phyloP scores from a whole-genome alignment of 371 early-diverging fungal species.

The Batkoa obscura region DNA sequence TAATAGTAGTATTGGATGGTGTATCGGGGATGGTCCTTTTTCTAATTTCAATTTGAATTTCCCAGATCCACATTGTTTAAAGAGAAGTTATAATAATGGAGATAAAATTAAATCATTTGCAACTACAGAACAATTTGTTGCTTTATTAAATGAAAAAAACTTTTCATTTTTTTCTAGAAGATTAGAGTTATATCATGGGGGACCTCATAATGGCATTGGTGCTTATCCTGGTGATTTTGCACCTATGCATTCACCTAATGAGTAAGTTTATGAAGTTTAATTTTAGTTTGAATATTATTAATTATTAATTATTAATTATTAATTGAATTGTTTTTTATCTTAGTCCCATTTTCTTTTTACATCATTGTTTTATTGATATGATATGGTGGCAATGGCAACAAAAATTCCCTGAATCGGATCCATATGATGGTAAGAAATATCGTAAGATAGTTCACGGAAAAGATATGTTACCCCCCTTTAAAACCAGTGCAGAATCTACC shows the following conservation, averaged over 20 bases:
- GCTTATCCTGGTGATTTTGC: slow-evolving; percentile 19
- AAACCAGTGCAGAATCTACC: neutral
- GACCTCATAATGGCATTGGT: slow-evolving; percentile 16
- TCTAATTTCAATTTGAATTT: neutral
- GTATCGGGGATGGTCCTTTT: neutral
- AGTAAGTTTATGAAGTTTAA: slow-evolving; percentile 6
- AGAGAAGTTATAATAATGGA: neutral
- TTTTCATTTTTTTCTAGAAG: slow-evolving; percentile 13
- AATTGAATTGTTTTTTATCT: neutral
- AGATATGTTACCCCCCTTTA: neutral
- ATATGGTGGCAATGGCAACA: slow-evolving; percentile 15
- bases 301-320: too few relatives aligned
- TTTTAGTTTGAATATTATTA: too few relatives aligned
- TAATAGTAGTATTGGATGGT: neutral
- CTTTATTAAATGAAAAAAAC: slow-evolving; percentile 11
- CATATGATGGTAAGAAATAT: neutral
- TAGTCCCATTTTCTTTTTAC: neutral
- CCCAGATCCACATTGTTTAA: neutral
- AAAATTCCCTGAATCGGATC: neutral
- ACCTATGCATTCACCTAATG: slow-evolving; percentile 18
- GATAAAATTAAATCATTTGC: slow-evolving; percentile 10
- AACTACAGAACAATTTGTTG: slow-evolving; percentile 14
- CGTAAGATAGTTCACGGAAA: neutral
- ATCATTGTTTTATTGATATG: slow-evolving; percentile 2
- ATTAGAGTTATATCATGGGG: slow-evolving; percentile 21